Conservation (phyloP, 441 rosid genomes). For the Croton laevigatus region DNA sequence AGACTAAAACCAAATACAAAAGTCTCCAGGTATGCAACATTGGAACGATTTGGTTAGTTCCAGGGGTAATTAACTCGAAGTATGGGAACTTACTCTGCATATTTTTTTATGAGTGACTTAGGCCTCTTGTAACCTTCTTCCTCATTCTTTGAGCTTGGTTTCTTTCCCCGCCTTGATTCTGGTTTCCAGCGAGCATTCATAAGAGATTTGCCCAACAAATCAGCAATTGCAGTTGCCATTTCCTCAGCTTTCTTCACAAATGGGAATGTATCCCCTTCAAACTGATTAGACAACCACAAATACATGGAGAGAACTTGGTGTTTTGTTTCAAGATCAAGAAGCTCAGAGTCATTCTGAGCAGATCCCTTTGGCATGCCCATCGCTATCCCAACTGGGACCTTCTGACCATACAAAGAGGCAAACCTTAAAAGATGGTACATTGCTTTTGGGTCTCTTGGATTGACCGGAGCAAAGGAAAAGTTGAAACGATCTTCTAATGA, state of each 20-base stretch:
- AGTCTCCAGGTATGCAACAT: background rate
- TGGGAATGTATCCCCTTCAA: conserved; percentile 69
- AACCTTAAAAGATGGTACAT: conserved; percentile 81
- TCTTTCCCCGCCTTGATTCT: conserved; percentile 51
- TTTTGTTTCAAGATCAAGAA: conserved; percentile 76
- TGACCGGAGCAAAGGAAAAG: conserved; percentile 97
- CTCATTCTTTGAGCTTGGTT: conserved; percentile 37
- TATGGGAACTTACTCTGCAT: conserved; percentile 38
- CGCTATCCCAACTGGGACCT: conserved; percentile 66
- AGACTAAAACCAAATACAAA: conserved; percentile 5
- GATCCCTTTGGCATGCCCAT: conserved; percentile 94
- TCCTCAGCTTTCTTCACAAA: conserved; percentile 68
- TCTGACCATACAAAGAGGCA: conserved; percentile 65
- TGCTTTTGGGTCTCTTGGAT: conserved; percentile 84
- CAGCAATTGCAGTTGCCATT: conserved; percentile 79
- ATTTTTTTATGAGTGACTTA: conserved; percentile 44
- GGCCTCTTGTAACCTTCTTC: conserved; percentile 60
- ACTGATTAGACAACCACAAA: conserved; percentile 92
- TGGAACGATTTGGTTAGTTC: background rate
- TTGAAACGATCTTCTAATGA: conserved; percentile 89
- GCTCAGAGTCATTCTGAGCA: conserved; percentile 76
- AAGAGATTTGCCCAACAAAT: conserved; percentile 79
- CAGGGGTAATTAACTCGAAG: conserved; percentile 3
- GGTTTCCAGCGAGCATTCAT: conserved; percentile 74
- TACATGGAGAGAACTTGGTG: conserved; percentile 92